phyloP scores from a whole-genome alignment of 2,329 filamentous ascomycete genomes.

The Nakataea oryzae region DNA sequence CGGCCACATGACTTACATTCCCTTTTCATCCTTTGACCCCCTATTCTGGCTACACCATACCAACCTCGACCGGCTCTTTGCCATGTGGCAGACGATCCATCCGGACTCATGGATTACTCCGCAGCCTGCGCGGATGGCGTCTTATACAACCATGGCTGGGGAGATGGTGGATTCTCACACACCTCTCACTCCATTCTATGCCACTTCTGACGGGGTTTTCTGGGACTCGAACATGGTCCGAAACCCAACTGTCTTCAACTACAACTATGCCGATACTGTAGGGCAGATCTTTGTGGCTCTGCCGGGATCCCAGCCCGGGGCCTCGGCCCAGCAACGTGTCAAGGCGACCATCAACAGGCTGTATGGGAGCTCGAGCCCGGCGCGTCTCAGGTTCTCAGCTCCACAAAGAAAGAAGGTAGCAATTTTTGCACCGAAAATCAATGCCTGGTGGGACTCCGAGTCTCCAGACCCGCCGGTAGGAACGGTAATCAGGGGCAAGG shows the following conservation, averaged over 20 bases:
- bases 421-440: not conserved
- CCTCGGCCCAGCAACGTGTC: conserved; percentile 20
- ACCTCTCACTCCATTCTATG: conserved; percentile 57
- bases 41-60: conserved; percentile 68
- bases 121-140: conserved; percentile 40
- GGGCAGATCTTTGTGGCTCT: conserved; percentile 16
- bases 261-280: conserved; percentile 61
- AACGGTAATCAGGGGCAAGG: conserved; percentile 23
- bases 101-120: conserved; percentile 56
- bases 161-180: conserved; percentile 44
- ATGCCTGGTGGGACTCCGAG: not conserved
- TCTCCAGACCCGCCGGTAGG: not conserved
- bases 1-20: conserved; percentile 61
- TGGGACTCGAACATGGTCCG: conserved; percentile 58
- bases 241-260: conserved; percentile 53
- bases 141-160: conserved; percentile 48
- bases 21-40: conserved; percentile 69
- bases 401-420: conserved; percentile 8
- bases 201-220: conserved; percentile 44
- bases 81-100: conserved; percentile 68
- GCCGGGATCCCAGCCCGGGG: conserved; percentile 16
- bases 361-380: conserved; percentile 40
- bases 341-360: conserved; percentile 46
- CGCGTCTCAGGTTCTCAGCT: conserved; percentile 15
- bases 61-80: conserved; percentile 65